These are phyloP conservation scores for Cercospora sesami DNA, from an alignment of 2,329 filamentous ascomycete genomes.

Conservation along the genomic window DNA sequence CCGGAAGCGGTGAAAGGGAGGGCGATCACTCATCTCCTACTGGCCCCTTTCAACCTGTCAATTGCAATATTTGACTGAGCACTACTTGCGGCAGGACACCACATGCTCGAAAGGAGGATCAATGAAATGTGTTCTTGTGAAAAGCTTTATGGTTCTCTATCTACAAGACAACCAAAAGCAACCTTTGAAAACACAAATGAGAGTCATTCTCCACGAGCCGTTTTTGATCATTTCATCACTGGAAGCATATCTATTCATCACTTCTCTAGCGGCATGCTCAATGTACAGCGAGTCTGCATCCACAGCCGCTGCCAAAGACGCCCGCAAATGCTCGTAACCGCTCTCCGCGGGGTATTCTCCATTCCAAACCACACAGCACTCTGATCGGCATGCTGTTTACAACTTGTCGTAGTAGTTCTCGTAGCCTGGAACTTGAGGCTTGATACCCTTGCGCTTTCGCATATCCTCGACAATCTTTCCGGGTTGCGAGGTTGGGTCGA, in stretches of 20 bases:
- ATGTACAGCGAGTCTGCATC: conserved; percentile 21
- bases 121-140: conserved; percentile 15
- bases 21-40: background rate
- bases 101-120: background rate
- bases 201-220: conserved; percentile 25
- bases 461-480: conserved; percentile 81
- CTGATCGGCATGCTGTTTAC: conserved; percentile 30
- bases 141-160: conserved; percentile 23
- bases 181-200: conserved; percentile 27
- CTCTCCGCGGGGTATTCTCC: conserved; percentile 20
- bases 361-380: conserved; percentile 20
- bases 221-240: conserved; percentile 23
- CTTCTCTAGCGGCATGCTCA: conserved; percentile 23
- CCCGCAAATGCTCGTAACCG: conserved; percentile 27
- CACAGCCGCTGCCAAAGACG: conserved; percentile 23
- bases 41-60: background rate
- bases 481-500: conserved; percentile 78
- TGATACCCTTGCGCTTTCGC: conserved; percentile 99
- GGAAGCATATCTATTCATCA: conserved; percentile 19
- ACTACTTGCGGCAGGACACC: background rate
- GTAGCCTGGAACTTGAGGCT: conserved; percentile 87
- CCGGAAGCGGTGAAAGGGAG: background rate
- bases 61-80: background rate
- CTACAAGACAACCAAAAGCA: conserved; percentile 26
- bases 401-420: conserved; percentile 63